Percentiles rank a stretch among this genome's conserved stretches.
Conservation (phyloP, 805 yeast genomes). For the Barnettozyma pratensis region DNA sequence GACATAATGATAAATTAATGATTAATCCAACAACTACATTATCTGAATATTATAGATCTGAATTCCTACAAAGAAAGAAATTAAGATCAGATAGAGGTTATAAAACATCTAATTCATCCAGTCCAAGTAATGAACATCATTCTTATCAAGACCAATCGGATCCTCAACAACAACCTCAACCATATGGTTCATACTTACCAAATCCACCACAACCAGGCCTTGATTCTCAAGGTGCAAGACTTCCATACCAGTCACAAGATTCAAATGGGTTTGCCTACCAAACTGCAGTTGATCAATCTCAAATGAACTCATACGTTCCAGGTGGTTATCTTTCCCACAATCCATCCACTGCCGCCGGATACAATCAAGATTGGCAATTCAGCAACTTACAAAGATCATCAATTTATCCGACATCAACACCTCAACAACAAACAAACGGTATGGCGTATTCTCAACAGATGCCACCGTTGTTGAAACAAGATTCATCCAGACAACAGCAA, state of each 20-base stretch:
- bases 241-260: conserved; percentile 7
- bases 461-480: conserved; percentile 2
- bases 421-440: conserved; percentile 5
- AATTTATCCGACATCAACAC: conserved; percentile 5
- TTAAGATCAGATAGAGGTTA: conserved; percentile 20
- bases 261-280: conserved; percentile 9
- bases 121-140: conserved; percentile 13
- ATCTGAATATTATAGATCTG: conserved; percentile 25
- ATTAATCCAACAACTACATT: conserved; percentile 17
- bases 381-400: conserved; percentile 6
- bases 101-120: conserved; percentile 11
- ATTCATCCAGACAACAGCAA: background rate
- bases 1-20: conserved; percentile 25
- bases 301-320: conserved; percentile 4
- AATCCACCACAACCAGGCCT: conserved; percentile 1
- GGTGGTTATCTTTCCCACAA: conserved; percentile 1
- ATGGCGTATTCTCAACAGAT: background rate
- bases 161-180: conserved; percentile 6
- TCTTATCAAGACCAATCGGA: background rate
- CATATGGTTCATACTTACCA: conserved; percentile 1
- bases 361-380: conserved; percentile 11
- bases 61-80: conserved; percentile 23
- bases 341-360: background rate
- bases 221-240: conserved; percentile 1
- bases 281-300: conserved; percentile 9